A percentile compares a stretch with the other conserved stretches of the same genome.
phyloP scores from a whole-genome alignment of 495 filamentous ascomycete genomes.

The Saxispiralis lemnorum region DNA sequence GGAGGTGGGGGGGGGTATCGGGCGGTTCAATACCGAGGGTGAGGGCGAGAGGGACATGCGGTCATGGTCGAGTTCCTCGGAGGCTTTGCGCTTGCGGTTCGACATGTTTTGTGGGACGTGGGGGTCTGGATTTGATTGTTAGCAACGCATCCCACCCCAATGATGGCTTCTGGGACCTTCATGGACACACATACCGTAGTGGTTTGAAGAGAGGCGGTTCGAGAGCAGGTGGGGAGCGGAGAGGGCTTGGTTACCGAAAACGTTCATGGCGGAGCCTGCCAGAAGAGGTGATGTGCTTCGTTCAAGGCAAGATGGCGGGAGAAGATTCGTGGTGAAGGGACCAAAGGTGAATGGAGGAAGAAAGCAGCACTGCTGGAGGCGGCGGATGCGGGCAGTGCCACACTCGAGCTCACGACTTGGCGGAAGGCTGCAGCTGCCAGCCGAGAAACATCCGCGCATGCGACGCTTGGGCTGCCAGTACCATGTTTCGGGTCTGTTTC shows the following conservation, averaged over 20 bases:
- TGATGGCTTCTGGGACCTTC: slow-evolving; percentile 2
- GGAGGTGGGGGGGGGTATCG: slow-evolving; percentile 34
- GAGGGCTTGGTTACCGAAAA: slow-evolving; percentile 42
- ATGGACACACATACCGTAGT: slow-evolving; percentile 39
- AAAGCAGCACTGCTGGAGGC: too few relatives aligned
- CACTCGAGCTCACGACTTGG: too few relatives aligned
- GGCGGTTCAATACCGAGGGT: slow-evolving; percentile 48
- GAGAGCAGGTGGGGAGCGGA: slow-evolving; percentile 65
- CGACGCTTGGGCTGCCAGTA: too few relatives aligned
- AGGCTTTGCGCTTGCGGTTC: slow-evolving; percentile 71
- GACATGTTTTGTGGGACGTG: slow-evolving; percentile 23
- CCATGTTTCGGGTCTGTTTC: too few relatives aligned
- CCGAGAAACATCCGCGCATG: too few relatives aligned
- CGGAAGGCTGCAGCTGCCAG: too few relatives aligned
- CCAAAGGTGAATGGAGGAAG: too few relatives aligned
- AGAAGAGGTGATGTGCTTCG: neutral
- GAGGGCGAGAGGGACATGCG: slow-evolving; percentile 77
- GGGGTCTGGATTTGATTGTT: slow-evolving; percentile 22
- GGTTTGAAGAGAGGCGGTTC: slow-evolving; percentile 51
- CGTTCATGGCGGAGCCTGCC: slow-evolving; percentile 34
- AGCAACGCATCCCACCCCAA: too few relatives aligned
- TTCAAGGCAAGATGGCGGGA: too few relatives aligned
- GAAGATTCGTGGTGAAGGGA: too few relatives aligned
- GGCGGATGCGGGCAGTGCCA: too few relatives aligned
- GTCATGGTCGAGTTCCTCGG: slow-evolving; percentile 54